Conservation (phyloP, 176 grass and related monocot species). For the Bothriochloa decipiens region DNA sequence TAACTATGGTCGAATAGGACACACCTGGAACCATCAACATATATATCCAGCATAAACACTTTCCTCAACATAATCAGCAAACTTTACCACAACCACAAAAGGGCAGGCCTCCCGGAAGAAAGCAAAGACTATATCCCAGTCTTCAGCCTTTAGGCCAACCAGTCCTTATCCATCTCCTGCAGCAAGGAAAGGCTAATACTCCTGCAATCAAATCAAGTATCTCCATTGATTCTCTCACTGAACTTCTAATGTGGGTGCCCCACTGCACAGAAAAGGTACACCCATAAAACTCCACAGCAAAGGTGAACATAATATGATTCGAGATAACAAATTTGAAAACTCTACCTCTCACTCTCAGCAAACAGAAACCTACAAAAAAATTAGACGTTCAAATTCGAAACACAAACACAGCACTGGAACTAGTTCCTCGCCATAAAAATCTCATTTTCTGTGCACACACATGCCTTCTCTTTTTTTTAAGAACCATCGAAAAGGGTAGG, state of each 20-base stretch:
- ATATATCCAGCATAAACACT: not conserved
- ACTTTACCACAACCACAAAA: constrained; percentile 20
- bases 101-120: constrained; percentile 4
- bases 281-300: not conserved
- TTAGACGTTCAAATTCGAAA: not conserved
- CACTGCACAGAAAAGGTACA: not conserved
- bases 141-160: constrained; percentile 35
- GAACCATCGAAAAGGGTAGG: not conserved
- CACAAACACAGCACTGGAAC: not conserved
- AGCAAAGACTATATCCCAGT: constrained; percentile 44
- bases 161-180: constrained; percentile 31
- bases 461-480: not conserved
- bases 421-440: not conserved
- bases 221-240: constrained; percentile 21
- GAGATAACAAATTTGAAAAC: not conserved
- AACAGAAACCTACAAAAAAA: not conserved
- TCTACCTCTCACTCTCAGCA: not conserved
- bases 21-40: not conserved
- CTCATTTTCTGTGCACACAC: not conserved
- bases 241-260: not conserved
- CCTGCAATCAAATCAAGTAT: not conserved
- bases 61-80: constrained; percentile 2
- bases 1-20: constrained; percentile 7
- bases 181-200: constrained; percentile 8
- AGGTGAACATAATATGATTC: not conserved